Conservation (phyloP, 1,139 yeast genomes). For the Tardiomyces depauwii region DNA sequence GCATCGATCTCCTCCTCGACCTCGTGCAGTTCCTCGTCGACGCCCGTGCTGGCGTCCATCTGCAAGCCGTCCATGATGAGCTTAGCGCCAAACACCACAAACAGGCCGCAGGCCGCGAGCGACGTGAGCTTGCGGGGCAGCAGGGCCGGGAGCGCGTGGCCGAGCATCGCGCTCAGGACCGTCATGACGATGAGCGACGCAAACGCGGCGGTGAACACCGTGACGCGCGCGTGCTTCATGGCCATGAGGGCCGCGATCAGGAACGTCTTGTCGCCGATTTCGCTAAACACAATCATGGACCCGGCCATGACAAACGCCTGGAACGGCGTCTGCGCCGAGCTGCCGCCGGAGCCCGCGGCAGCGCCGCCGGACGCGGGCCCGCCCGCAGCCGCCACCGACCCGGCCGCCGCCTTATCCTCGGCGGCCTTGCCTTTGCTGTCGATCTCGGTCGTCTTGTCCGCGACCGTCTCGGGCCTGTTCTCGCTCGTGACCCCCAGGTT, state of each 20-base stretch:
- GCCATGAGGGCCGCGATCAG: constrained; percentile 97
- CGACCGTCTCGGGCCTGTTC: neutral
- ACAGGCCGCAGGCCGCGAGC: constrained; percentile 67
- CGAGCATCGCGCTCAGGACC: constrained; percentile 76
- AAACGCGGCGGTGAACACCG: constrained; percentile 83
- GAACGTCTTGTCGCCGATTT: constrained; percentile 94
- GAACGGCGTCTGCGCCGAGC: constrained; percentile 8
- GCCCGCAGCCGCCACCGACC: neutral
- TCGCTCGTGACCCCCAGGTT: constrained; percentile 20
- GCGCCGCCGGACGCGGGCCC: neutral
- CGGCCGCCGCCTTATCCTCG: constrained; percentile 1
- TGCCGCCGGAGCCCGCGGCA: neutral
- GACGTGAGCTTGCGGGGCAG: constrained; percentile 74
- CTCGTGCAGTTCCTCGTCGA: constrained; percentile 91
- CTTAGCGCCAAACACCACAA: constrained; percentile 72
- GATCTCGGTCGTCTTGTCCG: neutral
- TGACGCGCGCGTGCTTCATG: constrained; percentile 74
- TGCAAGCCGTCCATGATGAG: constrained; percentile 69
- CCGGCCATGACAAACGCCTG: constrained; percentile 27
- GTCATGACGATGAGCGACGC: constrained; percentile 88
- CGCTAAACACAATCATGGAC: constrained; percentile 80
- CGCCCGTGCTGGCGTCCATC: constrained; percentile 76
- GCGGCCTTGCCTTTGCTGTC: constrained; percentile 4
- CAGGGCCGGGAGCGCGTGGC: constrained; percentile 80
- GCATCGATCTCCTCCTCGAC: constrained; percentile 88